Evolutionary conservation across 768 basidiomycete genomes (phyloP), one percentile per base, ranked within the genome.

Genomic region (Gloeophyllum trabeum): DNA sequence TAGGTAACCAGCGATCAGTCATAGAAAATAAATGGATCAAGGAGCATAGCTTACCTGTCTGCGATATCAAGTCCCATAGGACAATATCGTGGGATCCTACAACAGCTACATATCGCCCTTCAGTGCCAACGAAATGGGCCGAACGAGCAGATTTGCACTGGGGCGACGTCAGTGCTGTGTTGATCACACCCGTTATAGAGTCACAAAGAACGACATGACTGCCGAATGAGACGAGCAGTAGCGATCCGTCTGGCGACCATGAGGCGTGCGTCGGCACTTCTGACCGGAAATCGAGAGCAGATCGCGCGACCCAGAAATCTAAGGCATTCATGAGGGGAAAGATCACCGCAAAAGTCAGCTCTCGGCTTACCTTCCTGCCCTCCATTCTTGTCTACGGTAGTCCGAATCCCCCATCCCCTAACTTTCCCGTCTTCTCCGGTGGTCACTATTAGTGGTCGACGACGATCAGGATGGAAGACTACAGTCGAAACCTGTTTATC

Each of bases 221-320:
- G 0, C 77, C 78, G 41, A 84, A 70, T 10, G 80, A 68, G 18
- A 93, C 70, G 10, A 82, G 84, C 36, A 98, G 64, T 24, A 99
- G 67, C 4, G 92, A 92, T 6, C 77, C 82, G 57, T 99, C 96
- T 3, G 69, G 71, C 4, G 93, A 88, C 79, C 91, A 96, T 1
- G 78, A 70, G 0, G 73, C 65, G 48, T 78, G 69, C 41, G 66
- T 68, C 24, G 91, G 86, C 40, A 66, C 61, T 53, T 79, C 73
- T n/a, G 69, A 65, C 35, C 81, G 84, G 54, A 84, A 85, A 32
- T 59, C 64, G 50, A 87, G 71, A 2, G 78, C 74, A 2, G 89
- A 82, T 39, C 83, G 79, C 35, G 75, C 67, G n/a, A 79, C 69
- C 93, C 92, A 98, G 38, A 76, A 82, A 30, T 70, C 84, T 83